Base-by-base conservation (phyloP, 805 yeast species). In the Metschnikowia orientalis region DNA sequence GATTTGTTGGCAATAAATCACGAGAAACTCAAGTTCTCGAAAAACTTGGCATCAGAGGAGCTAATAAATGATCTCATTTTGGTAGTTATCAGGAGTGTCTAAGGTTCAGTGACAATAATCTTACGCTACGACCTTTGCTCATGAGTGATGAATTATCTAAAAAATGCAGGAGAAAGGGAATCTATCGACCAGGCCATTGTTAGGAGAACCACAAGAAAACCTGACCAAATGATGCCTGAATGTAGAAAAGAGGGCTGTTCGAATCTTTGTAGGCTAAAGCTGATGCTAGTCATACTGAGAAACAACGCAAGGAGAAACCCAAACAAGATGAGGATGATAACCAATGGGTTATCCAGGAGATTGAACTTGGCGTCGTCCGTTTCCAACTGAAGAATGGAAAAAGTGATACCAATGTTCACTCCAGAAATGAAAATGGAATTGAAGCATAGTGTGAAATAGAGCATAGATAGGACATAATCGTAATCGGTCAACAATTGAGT, bases 331-430 rank as follows among this genome's bases (percentile, higher is more conserved):
- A 60, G 39, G 6, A 56, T 32, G 18, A 63, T 42, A 31, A 65
- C 51, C 50, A 63, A 50, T 7, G 59, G 38, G 37, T 64, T 66
- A 34, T 62, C 54, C 21, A 44, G 28, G 9, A 61, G 28, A 15
- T 43, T 37, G 31, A 63, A 54, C 31, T 47, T 47, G 7, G 57
- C 40, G 19, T 47, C 48, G 6, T 42, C 46, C n/a, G 43, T 42
- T 12, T 51, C 47, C 15, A 53, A 41, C 19, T 51, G 45, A 28
- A 49, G 40, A 12, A 65, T 48, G 11, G 61, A 53, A 39, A 56
- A 60, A 8, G 64, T 50, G 20, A 65, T 61, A 5, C 71, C 71
- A 16, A 63, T 44, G 35, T 61, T 65, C 12, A 65, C 53, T 6
- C 69, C 67, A 5, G 65, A 53, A 15, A 64, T 54, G 41, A 65